Percentiles rank a stretch among this genome's conserved stretches.
phyloP scores from a whole-genome alignment of 495 filamentous ascomycete species.

The Penicillium robsamsonii region DNA sequence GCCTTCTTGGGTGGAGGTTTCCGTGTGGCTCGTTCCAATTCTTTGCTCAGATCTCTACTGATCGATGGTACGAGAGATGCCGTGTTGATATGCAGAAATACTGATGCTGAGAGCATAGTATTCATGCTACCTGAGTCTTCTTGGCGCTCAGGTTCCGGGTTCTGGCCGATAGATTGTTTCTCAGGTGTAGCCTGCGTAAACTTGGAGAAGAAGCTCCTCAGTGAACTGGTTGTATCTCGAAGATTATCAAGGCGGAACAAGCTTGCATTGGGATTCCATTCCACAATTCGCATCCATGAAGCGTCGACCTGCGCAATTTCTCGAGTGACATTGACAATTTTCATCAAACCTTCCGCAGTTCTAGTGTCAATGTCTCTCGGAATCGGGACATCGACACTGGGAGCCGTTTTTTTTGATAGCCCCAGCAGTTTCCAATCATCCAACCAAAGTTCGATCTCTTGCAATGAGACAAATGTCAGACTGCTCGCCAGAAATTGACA shows the following conservation, averaged over 20 bases:
- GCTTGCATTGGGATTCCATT: slow-evolving; percentile 66
- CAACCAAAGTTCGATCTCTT: slow-evolving; percentile 84
- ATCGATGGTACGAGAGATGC: slow-evolving; percentile 76
- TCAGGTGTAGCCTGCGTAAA: slow-evolving; percentile 51
- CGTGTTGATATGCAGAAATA: slow-evolving; percentile 85
- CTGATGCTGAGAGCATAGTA: slow-evolving; percentile 61
- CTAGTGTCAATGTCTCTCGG: slow-evolving; percentile 76
- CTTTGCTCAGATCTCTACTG: slow-evolving; percentile 62
- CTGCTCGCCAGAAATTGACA: slow-evolving; percentile 92
- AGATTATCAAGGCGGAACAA: slow-evolving; percentile 39
- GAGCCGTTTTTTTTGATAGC: slow-evolving; percentile 80
- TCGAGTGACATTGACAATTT: slow-evolving; percentile 65
- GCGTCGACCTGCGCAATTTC: slow-evolving; percentile 90
- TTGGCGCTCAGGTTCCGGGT: slow-evolving; percentile 24
- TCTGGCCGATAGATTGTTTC: slow-evolving; percentile 29
- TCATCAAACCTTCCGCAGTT: slow-evolving; percentile 84
- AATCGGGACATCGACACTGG: slow-evolving; percentile 66
- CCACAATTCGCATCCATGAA: slow-evolving; percentile 82
- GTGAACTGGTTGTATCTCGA: slow-evolving; percentile 51
- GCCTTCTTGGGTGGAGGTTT: slow-evolving; percentile 90
- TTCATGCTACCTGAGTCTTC: slow-evolving; percentile 61
- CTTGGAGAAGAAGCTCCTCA: slow-evolving; percentile 78
- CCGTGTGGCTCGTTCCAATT: slow-evolving; percentile 95
- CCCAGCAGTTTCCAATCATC: slow-evolving; percentile 79
- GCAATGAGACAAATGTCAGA: slow-evolving; percentile 89